A percentile compares a stretch with the other conserved stretches of the same genome.
phyloP scores from a whole-genome alignment of 1,284 basidiomycete genomes.

The Marasmius oreades region DNA sequence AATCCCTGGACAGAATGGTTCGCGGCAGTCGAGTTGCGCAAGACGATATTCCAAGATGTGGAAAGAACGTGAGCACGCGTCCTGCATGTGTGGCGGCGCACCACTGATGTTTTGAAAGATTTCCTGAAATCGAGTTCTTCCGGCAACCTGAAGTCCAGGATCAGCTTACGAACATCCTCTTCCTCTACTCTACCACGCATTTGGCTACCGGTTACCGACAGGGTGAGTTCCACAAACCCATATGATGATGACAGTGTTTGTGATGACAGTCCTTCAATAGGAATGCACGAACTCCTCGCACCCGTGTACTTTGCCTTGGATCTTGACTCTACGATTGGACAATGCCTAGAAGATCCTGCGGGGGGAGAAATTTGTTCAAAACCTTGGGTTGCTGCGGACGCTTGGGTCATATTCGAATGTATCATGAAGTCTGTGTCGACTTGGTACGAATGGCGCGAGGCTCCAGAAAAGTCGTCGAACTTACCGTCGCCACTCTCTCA shows the following conservation, averaged over 20 bases:
- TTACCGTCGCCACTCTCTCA: conserved; percentile 35
- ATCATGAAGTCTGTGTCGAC: conserved; percentile 74
- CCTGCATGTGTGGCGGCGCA: conserved; percentile 5
- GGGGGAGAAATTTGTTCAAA: conserved; percentile 58
- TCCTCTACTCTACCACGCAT: conserved; percentile 75
- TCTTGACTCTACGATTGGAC: conserved; percentile 63
- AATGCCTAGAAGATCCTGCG: conserved; percentile 34
- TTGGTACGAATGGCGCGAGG: conserved; percentile 91
- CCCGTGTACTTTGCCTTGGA: conserved; percentile 80
- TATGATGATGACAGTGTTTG: neutral
- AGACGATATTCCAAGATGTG: conserved; percentile 87
- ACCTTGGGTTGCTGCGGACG: conserved; percentile 76
- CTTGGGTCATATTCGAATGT: conserved; percentile 75
- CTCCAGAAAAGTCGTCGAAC: conserved; percentile 24
- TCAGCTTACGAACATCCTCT: conserved; percentile 83
- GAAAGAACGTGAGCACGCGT: conserved; percentile 72
- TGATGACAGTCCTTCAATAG: conserved; percentile 21
- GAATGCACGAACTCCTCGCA: conserved; percentile 94
- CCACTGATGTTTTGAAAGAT: conserved; percentile 29
- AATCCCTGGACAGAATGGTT: conserved; percentile 96
- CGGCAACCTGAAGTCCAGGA: conserved; percentile 67
- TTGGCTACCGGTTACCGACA: conserved; percentile 86
- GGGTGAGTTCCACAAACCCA: conserved; percentile 34
- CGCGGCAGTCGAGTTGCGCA: conserved; percentile 78
- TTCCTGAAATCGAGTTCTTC: conserved; percentile 90